Evolutionary conservation across 2,329 filamentous ascomycete genomes (phyloP).

Genomic region (Pleurostoma richardsiae): DNA sequence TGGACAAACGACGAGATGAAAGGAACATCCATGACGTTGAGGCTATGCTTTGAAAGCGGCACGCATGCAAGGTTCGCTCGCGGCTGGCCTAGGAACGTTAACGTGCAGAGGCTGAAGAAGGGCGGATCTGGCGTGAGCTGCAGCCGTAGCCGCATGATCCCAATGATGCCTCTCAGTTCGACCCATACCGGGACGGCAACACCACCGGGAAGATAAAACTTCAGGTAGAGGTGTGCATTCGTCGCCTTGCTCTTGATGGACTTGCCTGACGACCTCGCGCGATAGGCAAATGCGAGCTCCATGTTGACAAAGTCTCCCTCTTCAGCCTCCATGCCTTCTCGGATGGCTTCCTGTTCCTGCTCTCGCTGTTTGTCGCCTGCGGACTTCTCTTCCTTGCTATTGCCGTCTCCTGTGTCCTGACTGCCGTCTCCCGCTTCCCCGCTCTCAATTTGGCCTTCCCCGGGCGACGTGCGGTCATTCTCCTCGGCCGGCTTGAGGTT

Average conservation of each 20-base stretch:
- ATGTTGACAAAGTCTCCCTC: conserved; percentile 76
- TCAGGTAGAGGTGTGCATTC: conserved; percentile 67
- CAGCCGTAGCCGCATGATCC: conserved; percentile 62
- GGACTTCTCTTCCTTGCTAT: conserved; percentile 18
- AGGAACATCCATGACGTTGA: conserved; percentile 72
- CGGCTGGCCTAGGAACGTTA: conserved; percentile 71
- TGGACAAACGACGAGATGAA: conserved; percentile 73
- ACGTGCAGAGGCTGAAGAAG: conserved; percentile 69
- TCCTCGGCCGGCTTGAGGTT: conserved; percentile 41
- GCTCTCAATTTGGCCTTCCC: conserved; percentile 11
- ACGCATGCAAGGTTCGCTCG: conserved; percentile 67
- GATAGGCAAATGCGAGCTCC: conserved; percentile 70
- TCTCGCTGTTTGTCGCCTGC: conserved; percentile 17
- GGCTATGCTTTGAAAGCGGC: conserved; percentile 61
- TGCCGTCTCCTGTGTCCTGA: conserved; percentile 24
- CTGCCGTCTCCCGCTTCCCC: conserved; percentile 15
- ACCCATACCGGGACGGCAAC: conserved; percentile 64
- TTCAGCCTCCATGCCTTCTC: conserved; percentile 66
- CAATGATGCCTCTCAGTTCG: conserved; percentile 66
- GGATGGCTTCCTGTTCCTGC: conserved; percentile 28
- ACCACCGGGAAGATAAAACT: conserved; percentile 61
- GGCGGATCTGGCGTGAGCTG: conserved; percentile 73
- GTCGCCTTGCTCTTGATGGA: conserved; percentile 59
- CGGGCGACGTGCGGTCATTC: conserved; percentile 43
- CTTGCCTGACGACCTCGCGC: conserved; percentile 55